These are phyloP conservation scores for Peribolospora baueri DNA, from an alignment of 768 basidiomycete species.

Conservation along the genomic window DNA sequence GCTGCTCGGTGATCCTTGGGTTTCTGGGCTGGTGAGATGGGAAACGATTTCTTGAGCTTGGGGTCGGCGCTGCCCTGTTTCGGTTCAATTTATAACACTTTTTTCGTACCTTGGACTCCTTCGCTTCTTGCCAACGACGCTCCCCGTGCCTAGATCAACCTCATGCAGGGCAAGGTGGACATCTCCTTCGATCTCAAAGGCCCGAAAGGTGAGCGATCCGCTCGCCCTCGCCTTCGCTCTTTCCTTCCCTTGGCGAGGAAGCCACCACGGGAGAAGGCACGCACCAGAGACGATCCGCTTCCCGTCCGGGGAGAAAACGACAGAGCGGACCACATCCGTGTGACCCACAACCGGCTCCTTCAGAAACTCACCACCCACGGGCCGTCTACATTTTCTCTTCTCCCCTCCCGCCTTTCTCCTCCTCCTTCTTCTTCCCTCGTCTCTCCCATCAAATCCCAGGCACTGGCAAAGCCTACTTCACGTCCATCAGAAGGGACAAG, in stretches of 20 bases:
- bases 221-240: background rate
- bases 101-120: background rate
- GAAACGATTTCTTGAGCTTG: background rate
- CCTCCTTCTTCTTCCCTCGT: constrained; percentile 16
- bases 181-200: constrained; percentile 1
- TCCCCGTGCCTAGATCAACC: background rate
- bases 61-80: background rate
- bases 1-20: constrained; percentile 2
- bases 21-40: constrained; percentile 3
- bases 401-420: constrained; percentile 15
- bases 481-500: background rate
- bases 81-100: background rate
- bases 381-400: background rate
- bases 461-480: constrained; percentile 12
- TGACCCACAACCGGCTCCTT: background rate
- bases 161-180: constrained; percentile 4
- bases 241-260: constrained; percentile 1
- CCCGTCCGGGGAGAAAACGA: background rate
- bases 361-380: background rate
- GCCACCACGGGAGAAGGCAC: background rate
- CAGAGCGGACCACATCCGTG: background rate
- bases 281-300: background rate
- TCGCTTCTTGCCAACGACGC: too few species aligned
- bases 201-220: background rate
- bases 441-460: background rate